Evolutionary conservation across 768 basidiomycete species (phyloP).

Genomic region (Lactifluus rugatus): DNA sequence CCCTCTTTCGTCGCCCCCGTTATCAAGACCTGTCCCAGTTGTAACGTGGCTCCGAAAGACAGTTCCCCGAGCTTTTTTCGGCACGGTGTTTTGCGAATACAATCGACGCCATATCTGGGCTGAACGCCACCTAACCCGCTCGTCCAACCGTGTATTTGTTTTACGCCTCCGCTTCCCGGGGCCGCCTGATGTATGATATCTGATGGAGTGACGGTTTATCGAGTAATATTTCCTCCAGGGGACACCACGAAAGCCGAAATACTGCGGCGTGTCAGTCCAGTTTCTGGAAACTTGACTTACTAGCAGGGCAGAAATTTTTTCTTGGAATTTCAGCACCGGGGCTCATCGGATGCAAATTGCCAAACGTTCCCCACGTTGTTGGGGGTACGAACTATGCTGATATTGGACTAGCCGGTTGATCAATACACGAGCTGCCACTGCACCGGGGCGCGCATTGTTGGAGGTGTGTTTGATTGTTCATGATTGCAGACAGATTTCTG

Average conservation of each 20-base stretch:
- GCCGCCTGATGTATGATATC: background rate
- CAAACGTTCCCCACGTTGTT: slow-evolving; percentile 4
- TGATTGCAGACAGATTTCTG: background rate
- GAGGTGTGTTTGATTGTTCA: background rate
- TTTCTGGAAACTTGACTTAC: background rate
- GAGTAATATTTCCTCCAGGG: background rate
- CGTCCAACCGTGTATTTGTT: background rate
- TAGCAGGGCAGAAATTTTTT: background rate
- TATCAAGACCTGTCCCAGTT: background rate
- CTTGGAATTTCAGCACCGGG: background rate
- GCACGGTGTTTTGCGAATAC: background rate
- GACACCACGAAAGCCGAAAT: background rate
- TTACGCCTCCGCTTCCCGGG: background rate
- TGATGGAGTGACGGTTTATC: background rate
- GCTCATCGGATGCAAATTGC: background rate
- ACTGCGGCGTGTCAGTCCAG: background rate
- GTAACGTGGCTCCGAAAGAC: background rate
- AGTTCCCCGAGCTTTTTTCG: background rate
- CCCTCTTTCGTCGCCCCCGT: background rate
- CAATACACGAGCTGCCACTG: background rate
- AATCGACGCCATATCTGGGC: background rate
- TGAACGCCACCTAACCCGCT: background rate
- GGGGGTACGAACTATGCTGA: slow-evolving; percentile 4
- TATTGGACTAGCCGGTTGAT: slow-evolving; percentile 7
- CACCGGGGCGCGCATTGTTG: background rate